A percentile compares a stretch with the other conserved stretches of the same genome.
Conservation (phyloP, 1,284 basidiomycete species). For the Tilletiaria anomala region DNA sequence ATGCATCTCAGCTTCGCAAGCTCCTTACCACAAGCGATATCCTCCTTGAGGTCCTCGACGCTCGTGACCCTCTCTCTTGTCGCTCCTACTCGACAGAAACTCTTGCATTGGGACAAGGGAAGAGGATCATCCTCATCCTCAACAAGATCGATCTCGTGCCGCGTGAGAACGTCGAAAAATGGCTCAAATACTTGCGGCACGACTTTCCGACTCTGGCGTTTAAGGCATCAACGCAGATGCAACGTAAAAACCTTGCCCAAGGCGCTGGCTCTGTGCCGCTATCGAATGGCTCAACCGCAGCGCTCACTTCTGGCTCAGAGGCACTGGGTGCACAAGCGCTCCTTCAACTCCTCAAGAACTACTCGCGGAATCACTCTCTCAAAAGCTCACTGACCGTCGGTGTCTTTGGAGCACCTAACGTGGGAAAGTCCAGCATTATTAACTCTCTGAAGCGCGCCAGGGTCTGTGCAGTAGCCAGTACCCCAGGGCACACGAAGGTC, state of each 20-base stretch:
- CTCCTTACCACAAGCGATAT: slow-evolving; percentile 89
- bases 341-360: slow-evolving; percentile 77
- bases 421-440: slow-evolving; percentile 88
- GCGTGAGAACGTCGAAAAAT: slow-evolving; percentile 69
- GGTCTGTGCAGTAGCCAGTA: slow-evolving; percentile 74
- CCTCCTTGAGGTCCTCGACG: slow-evolving; percentile 44
- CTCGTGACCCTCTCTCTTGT: slow-evolving; percentile 43
- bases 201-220: slow-evolving; percentile 87
- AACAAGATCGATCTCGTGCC: slow-evolving; percentile 55
- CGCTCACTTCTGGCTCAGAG: slow-evolving; percentile 37
- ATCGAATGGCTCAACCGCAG: not conserved
- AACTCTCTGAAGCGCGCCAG: slow-evolving; percentile 68
- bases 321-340: slow-evolving; percentile 48
- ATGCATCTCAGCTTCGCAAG: slow-evolving; percentile 54
- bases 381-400: slow-evolving; percentile 55
- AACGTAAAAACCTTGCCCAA: slow-evolving; percentile 52
- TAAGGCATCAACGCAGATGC: slow-evolving; percentile 66
- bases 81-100: slow-evolving; percentile 41
- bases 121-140: slow-evolving; percentile 25
- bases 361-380: slow-evolving; percentile 45
- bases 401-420: slow-evolving; percentile 92
- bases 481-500: slow-evolving; percentile 85
- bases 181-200: slow-evolving; percentile 79
- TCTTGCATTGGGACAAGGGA: slow-evolving; percentile 21
- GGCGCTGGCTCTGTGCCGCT: slow-evolving; percentile 3